Conservation (phyloP, 2,329 filamentous ascomycete species). For the Sarocladium brachiariae region DNA sequence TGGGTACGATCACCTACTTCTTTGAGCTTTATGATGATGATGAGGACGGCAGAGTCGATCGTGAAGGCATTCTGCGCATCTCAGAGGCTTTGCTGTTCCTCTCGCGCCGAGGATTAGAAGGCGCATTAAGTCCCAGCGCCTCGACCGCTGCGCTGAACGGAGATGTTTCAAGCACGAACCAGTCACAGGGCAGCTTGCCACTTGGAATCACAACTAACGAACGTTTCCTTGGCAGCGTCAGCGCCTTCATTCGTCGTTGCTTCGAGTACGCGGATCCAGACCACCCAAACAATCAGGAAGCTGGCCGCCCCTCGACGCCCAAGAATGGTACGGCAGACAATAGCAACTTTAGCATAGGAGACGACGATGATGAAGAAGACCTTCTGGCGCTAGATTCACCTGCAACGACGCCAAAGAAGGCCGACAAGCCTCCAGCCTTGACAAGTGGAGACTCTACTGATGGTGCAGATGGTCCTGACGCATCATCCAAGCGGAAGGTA, state of each 20-base stretch:
- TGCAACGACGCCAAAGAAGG: constrained; percentile 32
- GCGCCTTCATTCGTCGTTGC: constrained; percentile 89
- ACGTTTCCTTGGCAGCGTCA: constrained; percentile 85
- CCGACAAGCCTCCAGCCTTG: constrained; percentile 35
- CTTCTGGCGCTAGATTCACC: constrained; percentile 54
- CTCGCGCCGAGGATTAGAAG: constrained; percentile 79
- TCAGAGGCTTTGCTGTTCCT: constrained; percentile 91
- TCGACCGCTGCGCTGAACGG: constrained; percentile 48
- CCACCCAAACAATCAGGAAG: constrained; percentile 54
- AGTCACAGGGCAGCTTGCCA: constrained; percentile 32
- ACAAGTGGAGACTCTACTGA: constrained; percentile 26
- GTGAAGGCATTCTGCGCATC: constrained; percentile 90
- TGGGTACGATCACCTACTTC: constrained; percentile 96
- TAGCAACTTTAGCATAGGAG: constrained; percentile 63
- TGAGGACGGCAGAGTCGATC: constrained; percentile 81
- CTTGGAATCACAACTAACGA: constrained; percentile 66
- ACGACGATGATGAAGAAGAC: constrained; percentile 58
- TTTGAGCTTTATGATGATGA: constrained; percentile 97
- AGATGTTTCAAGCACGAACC: constrained; percentile 21
- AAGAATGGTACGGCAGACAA: constrained; percentile 23
- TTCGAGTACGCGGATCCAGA: constrained; percentile 98
- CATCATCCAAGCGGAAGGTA: constrained; percentile 26
- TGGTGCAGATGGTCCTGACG: constrained; percentile 13
- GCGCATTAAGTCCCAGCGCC: constrained; percentile 58
- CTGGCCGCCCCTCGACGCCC: constrained; percentile 15